Evolutionary conservation across 2,329 filamentous ascomycete genomes (phyloP).

Genomic region (Gaeumannomyces tritici): DNA sequence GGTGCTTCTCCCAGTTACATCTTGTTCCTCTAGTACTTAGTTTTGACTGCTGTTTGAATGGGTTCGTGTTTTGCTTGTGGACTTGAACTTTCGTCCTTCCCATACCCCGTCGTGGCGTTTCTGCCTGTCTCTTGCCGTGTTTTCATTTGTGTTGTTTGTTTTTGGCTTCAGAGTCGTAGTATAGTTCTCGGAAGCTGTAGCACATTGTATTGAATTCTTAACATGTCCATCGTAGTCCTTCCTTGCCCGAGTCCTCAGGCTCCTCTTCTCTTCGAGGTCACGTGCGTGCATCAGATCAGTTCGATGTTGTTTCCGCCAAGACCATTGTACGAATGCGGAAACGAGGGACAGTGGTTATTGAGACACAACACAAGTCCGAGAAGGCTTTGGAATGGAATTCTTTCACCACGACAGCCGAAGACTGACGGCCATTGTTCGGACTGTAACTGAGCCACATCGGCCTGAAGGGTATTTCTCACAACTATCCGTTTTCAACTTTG

Average conservation of each 20-base stretch:
- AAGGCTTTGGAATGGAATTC: background rate
- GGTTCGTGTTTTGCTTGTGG: background rate
- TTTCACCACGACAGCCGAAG: background rate
- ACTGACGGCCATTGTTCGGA: background rate
- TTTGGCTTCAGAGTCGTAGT: background rate
- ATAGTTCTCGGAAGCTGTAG: background rate
- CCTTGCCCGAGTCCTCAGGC: no score
- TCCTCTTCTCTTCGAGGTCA: background rate
- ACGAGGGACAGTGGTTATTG: background rate
- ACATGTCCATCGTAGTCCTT: background rate
- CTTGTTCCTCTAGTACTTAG: background rate
- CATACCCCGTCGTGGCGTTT: background rate
- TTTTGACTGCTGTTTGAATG: background rate
- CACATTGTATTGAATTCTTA: background rate
- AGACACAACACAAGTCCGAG: background rate
- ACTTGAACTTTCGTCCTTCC: background rate
- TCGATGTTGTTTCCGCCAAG: no score
- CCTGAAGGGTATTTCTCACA: background rate
- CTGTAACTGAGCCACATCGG: background rate
- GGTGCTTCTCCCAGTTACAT: background rate
- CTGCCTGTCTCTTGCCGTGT: background rate
- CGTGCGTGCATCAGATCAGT: background rate
- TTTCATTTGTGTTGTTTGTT: background rate
- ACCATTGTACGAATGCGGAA: background rate
- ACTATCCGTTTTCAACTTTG: background rate